Base-by-base conservation (phyloP, 805 yeast species). In the Danielia reshetovae region DNA sequence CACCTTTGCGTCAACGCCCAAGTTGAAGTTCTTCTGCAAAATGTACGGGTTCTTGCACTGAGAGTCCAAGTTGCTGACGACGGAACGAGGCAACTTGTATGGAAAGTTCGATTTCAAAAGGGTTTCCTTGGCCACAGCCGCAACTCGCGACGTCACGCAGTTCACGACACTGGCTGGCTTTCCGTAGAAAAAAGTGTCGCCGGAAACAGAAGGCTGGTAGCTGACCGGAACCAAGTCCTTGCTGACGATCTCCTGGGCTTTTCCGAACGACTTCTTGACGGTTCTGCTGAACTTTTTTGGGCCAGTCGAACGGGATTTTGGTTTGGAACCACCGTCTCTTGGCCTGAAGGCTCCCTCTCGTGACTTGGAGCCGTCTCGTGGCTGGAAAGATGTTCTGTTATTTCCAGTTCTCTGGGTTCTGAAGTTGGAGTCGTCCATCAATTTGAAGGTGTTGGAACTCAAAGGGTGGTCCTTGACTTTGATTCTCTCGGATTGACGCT, bases 71-170 rank as follows among this genome's bases (percentile, higher is more conserved):
- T 37, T 30, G 18, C 60, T 59, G 25, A 67, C 52, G 25, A 66
- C 46, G 8, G 54, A 30, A 38, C 46, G 54, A 14, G 73, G 71
- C 38, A 67, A 49, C 38, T 49, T 48, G 51, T 55, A 68, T 4
- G 73, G 73, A 46, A 65, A 68, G 30, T 65, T 60, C 13, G 71
- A 63, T 28, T 52, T 52, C 31, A 62, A 38, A 42, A 68, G 57
- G 19, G 57, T 47, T 26, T 60, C 57, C 49, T 68, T 68, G 35
- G 68, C 54, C 30, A 68, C 57, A 29, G 70, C 61, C 2, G 70
- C 66, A 8, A 65, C 57, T 43, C 72, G 54, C 7, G 66, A 49
- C 13, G 57, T 40, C 22, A 68, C 43, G 26, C 34, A 29, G 10
- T 39, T 36, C 11, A 38, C 45, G 32, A 45, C 28, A 13, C 31